phyloP scores from a whole-genome alignment of 257 asterid genomes.

The Penstemon eatonii region DNA sequence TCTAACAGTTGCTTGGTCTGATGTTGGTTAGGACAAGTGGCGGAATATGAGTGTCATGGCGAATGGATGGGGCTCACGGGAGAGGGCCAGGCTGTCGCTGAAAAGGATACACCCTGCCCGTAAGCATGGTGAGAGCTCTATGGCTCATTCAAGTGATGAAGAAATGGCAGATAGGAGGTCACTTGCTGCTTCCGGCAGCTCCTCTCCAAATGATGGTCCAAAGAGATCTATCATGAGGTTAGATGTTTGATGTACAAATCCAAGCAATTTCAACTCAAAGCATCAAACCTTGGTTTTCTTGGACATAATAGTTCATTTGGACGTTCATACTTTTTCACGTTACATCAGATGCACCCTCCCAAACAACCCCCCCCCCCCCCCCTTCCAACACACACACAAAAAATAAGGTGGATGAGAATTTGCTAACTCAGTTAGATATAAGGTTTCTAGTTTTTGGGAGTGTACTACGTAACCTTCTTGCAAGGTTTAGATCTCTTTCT shows the following conservation, averaged over 20 bases:
- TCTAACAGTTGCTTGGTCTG: not conserved
- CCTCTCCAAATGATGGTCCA: conserved; percentile 70
- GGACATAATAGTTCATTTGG: not conserved
- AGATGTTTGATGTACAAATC: conserved; percentile 25
- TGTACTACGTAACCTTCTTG: conserved; percentile 15
- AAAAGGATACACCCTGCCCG: conserved; percentile 62
- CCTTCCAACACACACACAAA: not conserved
- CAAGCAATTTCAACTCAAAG: conserved; percentile 14
- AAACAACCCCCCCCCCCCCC: not conserved
- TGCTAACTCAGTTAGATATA: conserved; percentile 9
- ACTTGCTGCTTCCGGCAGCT: conserved; percentile 62
- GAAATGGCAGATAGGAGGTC: conserved; percentile 60
- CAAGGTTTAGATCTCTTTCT: conserved; percentile 15
- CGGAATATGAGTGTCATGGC: conserved; percentile 98
- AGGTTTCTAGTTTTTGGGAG: conserved; percentile 14
- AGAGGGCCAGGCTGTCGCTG: conserved; percentile 71
- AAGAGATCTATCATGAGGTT: conserved; percentile 87
- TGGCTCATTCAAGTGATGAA: conserved; percentile 61
- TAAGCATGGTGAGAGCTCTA: conserved; percentile 64
- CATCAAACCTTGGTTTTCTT: conserved; percentile 9
- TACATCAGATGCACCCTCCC: not conserved
- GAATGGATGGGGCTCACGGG: conserved; percentile 90
- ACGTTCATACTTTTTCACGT: not conserved
- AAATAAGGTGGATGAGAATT: not conserved
- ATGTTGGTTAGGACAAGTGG: conserved; percentile 82